Base-by-base conservation (phyloP, 345 rosid genomes). In the Gossypium turneri region DNA sequence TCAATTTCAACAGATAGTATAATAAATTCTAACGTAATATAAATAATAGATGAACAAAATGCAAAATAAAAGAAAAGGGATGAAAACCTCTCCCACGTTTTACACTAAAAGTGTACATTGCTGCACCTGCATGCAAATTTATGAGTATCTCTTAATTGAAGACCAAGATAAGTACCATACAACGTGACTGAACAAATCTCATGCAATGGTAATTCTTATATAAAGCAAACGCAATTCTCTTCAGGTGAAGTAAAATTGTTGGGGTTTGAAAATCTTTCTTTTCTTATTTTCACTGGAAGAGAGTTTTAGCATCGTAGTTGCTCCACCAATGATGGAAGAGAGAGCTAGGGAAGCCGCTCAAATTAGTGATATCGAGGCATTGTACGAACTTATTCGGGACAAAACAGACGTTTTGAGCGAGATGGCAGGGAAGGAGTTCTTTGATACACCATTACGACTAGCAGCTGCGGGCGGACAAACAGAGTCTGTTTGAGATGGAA, bases 401-500 rank as follows among this genome's bases (percentile, higher is more conserved):
- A 38, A 76, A n/a, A 3, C 41, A 7, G 16, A 38, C 13, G 19
- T 76, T 8, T 29, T 76, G 60, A 45, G 41, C 8, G 9, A 3
- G 10, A 13, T 57, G 4, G 65, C 52, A 51, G 57, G 9, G 15
- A n/a, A 25, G 34, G 65, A 19, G 5, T 75, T 75, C 2, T 2
- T 55, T 13, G 73, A 58, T 17, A 68, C 78, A 7, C 78, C 78
- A 7, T 7, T 76, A 13, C 73, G 57, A 7, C 9, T 47, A n/a
- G 68, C 73, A 6, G 74, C 64, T 1, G 48, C 51, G 0, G 63
- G 12, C 12, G 51, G 64, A 9, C 6, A 3, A 4, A 38, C 6
- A 0, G 64, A 56, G 11, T 71, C 38, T 34, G 34, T 29, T 71
- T 17, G 64, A 17, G 1, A 55, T 71, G 64, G 74, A 71, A 12